Evolutionary conservation across 345 rosid genomes (phyloP).

Genomic region (Eucalyptus dawsonii): DNA sequence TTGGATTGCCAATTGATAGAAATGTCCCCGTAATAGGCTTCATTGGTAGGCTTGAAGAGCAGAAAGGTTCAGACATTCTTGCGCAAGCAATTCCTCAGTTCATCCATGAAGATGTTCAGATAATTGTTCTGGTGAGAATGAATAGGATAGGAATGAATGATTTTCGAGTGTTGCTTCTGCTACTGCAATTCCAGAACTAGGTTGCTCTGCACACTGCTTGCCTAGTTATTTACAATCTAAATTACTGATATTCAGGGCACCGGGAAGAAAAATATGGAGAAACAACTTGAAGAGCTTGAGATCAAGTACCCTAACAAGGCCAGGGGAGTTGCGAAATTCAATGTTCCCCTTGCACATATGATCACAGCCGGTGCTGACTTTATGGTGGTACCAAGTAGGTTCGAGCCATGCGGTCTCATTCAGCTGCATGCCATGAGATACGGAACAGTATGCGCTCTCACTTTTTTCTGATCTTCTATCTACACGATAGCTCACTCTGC

Average conservation of each 20-base stretch:
- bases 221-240: neutral
- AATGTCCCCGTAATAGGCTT: conserved; percentile 79
- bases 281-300: conserved; percentile 60
- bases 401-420: conserved; percentile 97
- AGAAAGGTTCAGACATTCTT: conserved; percentile 91
- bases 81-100: conserved; percentile 58
- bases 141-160: neutral
- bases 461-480: neutral
- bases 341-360: conserved; percentile 74
- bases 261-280: conserved; percentile 76
- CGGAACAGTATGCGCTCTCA: conserved; percentile 53
- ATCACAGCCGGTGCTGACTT: conserved; percentile 89
- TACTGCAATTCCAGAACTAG: neutral
- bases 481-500: neutral
- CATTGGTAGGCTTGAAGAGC: conserved; percentile 96
- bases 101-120: conserved; percentile 52
- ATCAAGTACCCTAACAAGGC: conserved; percentile 54
- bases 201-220: neutral
- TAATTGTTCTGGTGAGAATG: conserved; percentile 57
- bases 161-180: neutral
- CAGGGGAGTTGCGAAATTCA: conserved; percentile 76
- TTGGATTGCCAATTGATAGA: conserved; percentile 75
- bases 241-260: conserved; percentile 46
- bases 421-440: conserved; percentile 98
- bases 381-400: conserved; percentile 78